Evolutionary conservation across 139 green algal genomes (phyloP).

Genomic region (Closterium sp.): DNA sequence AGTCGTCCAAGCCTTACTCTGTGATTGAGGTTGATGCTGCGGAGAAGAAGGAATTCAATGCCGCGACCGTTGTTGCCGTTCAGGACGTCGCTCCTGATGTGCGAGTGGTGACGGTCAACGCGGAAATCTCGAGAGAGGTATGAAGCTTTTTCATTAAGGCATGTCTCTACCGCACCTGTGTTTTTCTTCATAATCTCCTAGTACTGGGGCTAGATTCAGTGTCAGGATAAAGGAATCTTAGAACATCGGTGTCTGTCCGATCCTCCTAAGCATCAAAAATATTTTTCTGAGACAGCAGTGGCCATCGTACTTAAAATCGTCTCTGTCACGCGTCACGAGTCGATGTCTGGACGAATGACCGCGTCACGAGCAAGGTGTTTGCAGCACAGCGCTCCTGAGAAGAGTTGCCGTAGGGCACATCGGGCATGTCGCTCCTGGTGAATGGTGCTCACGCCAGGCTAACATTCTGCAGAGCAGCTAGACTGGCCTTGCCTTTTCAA

Average conservation of each 20-base stretch:
- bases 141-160: background rate
- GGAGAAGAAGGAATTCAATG: slow-evolving; percentile 2
- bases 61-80: slow-evolving; percentile 9
- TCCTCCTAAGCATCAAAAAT: background rate
- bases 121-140: slow-evolving; percentile 41
- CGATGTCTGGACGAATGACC: background rate
- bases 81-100: slow-evolving; percentile 32
- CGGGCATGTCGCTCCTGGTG: background rate
- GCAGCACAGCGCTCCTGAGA: background rate
- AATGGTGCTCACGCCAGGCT: background rate
- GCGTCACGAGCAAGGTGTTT: background rate
- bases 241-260: background rate
- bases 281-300: background rate
- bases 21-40: background rate
- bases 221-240: no score
- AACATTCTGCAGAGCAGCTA: no score
- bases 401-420: background rate
- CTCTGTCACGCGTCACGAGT: background rate
- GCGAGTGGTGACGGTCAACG: slow-evolving; percentile 31
- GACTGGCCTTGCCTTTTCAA: no score
- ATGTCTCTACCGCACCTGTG: no score
- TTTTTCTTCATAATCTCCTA: background rate
- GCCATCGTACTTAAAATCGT: background rate
- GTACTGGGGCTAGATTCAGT: background rate
- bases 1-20: background rate